Evolutionary conservation across 768 basidiomycete genomes (phyloP).

Genomic region (Suillus plorans): DNA sequence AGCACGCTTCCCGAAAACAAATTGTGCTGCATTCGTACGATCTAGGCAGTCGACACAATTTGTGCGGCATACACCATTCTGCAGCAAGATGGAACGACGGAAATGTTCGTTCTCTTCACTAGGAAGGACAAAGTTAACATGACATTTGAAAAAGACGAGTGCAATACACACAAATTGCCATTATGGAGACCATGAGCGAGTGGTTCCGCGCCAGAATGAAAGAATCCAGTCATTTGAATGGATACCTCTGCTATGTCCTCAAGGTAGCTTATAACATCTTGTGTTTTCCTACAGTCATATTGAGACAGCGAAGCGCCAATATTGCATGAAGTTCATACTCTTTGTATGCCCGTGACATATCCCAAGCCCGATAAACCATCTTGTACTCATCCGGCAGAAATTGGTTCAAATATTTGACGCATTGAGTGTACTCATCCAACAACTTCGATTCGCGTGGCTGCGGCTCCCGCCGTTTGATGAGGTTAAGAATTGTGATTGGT

Average conservation of each 20-base stretch:
- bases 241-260: slow-evolving; percentile 95
- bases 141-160: background rate
- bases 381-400: slow-evolving; percentile 84
- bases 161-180: slow-evolving; percentile 31
- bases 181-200: slow-evolving; percentile 65
- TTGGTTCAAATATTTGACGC: slow-evolving; percentile 91
- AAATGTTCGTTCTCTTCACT: slow-evolving; percentile 34
- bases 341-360: slow-evolving; percentile 94
- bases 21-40: slow-evolving; percentile 95
- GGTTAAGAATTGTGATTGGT: slow-evolving; percentile 87
- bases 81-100: slow-evolving; percentile 72
- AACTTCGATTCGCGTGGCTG: slow-evolving; percentile 88
- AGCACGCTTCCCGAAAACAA: slow-evolving; percentile 93
- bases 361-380: slow-evolving; percentile 94
- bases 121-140: background rate
- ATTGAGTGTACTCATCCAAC: slow-evolving; percentile 87
- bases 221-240: slow-evolving; percentile 89
- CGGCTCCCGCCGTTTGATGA: slow-evolving; percentile 85
- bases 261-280: slow-evolving; percentile 92
- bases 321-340: slow-evolving; percentile 53
- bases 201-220: slow-evolving; percentile 90
- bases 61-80: slow-evolving; percentile 89
- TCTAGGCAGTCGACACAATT: slow-evolving; percentile 98
- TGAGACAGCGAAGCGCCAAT: background rate
- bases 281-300: slow-evolving; percentile 66